Conservation (phyloP, 1,284 basidiomycete genomes). For the Ganoderma lingzhi region DNA sequence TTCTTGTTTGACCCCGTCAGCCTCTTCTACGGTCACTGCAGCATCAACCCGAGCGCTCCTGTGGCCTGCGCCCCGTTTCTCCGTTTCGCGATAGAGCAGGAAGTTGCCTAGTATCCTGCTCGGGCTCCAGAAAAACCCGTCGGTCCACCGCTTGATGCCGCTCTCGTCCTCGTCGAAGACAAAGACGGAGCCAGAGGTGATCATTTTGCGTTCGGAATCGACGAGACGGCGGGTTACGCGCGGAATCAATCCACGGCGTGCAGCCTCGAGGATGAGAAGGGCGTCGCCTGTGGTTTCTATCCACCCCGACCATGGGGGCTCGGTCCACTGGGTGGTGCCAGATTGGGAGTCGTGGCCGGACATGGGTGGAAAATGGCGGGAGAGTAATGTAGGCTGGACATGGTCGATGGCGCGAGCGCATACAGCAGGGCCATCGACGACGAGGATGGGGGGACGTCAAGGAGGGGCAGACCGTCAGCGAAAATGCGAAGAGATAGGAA, state of each 20-base stretch:
- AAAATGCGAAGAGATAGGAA: slow-evolving; percentile 38
- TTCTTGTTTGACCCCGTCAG: slow-evolving; percentile 44
- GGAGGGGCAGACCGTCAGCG: slow-evolving; percentile 35
- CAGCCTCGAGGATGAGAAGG: slow-evolving; percentile 94
- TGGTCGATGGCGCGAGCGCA: slow-evolving; percentile 21
- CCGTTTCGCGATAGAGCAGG: slow-evolving; percentile 92
- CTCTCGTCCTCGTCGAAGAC: slow-evolving; percentile 98
- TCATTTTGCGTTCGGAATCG: slow-evolving; percentile 92
- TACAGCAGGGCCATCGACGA: slow-evolving; percentile 23
- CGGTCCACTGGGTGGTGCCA: slow-evolving; percentile 65
- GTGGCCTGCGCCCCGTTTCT: slow-evolving; percentile 76
- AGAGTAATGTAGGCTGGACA: slow-evolving; percentile 28
- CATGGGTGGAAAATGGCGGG: slow-evolving; percentile 36
- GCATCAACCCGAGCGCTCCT: slow-evolving; percentile 56
- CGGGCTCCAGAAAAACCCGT: slow-evolving; percentile 94
- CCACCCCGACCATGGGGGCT: slow-evolving; percentile 91
- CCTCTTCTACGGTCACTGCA: slow-evolving; percentile 37
- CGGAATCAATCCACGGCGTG: slow-evolving; percentile 88
- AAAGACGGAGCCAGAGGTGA: slow-evolving; percentile 93
- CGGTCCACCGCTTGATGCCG: slow-evolving; percentile 98
- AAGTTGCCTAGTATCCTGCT: slow-evolving; percentile 94
- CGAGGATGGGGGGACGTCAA: slow-evolving; percentile 19
- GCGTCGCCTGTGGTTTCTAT: slow-evolving; percentile 97
- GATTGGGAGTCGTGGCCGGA: slow-evolving; percentile 41
- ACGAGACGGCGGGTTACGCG: slow-evolving; percentile 94